phyloP scores from a whole-genome alignment of 768 basidiomycete genomes.

The Mycena vulgaris region DNA sequence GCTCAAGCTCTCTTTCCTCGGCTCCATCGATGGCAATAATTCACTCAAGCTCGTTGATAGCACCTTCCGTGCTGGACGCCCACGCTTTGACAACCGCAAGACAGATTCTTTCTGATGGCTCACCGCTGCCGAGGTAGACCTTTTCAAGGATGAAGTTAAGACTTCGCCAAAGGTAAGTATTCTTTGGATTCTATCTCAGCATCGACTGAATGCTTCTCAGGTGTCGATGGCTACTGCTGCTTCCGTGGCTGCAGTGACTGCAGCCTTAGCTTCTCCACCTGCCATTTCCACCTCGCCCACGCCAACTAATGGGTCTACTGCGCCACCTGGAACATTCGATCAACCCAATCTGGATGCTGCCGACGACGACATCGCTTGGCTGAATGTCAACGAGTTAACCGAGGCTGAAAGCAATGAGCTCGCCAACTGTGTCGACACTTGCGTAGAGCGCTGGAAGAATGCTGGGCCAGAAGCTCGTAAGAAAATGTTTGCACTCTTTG shows the following conservation, averaged over 20 bases:
- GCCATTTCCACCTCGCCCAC: too few relatives aligned
- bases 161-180: too few relatives aligned
- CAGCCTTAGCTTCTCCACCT: too few relatives aligned
- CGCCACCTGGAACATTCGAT: too few relatives aligned
- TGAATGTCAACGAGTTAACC: conserved; percentile 38
- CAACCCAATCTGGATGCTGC: background rate
- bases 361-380: conserved; percentile 35
- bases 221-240: too few relatives aligned
- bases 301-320: too few relatives aligned
- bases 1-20: conserved; percentile 10
- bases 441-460: conserved; percentile 40
- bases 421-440: conserved; percentile 24
- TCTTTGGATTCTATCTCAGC: too few relatives aligned
- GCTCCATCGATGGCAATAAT: conserved; percentile 19
- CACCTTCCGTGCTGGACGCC: background rate
- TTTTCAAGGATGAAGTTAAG: too few relatives aligned
- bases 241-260: too few relatives aligned
- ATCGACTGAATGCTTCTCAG: too few relatives aligned
- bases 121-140: conserved; percentile 23
- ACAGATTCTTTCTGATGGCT: conserved; percentile 18
- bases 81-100: conserved; percentile 19
- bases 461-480: conserved; percentile 35
- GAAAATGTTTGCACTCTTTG: background rate
- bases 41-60: conserved; percentile 24
- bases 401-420: conserved; percentile 32